These are phyloP conservation scores for Ichthyophonus hoferi DNA, from an alignment of 208 protist genomes.

Conservation along the genomic window DNA sequence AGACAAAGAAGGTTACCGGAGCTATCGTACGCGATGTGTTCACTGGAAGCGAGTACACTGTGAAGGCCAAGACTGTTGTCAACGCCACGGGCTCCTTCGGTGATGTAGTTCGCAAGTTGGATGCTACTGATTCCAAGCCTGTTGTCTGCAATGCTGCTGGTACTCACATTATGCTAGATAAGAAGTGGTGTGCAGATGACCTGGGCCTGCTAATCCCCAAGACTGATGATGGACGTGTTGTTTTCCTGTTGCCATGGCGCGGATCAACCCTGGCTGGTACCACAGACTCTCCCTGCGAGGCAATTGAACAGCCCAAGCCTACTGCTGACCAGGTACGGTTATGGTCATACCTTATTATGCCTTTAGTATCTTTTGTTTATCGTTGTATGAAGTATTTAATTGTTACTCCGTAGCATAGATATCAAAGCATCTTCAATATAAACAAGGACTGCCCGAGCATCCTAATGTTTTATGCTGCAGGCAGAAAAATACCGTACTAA, in stretches of 20 bases:
- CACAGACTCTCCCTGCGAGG: slow-evolving; percentile 6
- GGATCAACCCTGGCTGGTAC: slow-evolving; percentile 37
- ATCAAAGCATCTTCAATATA: too few relatives aligned
- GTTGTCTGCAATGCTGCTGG: background rate
- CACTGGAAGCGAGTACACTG: slow-evolving; percentile 10
- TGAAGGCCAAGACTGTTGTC: slow-evolving; percentile 40
- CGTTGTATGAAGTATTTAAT: too few relatives aligned
- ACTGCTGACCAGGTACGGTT: background rate
- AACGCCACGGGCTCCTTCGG: slow-evolving; percentile 43
- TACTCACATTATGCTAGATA: background rate
- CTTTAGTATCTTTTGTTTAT: too few relatives aligned
- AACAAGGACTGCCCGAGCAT: too few relatives aligned
- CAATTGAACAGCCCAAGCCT: background rate
- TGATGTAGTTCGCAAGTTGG: slow-evolving; percentile 26
- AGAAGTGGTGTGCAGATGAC: background rate
- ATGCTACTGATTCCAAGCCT: background rate
- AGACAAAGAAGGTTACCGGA: background rate
- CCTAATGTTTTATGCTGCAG: too few relatives aligned
- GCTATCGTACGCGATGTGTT: slow-evolving; percentile 23
- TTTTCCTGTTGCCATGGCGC: slow-evolving; percentile 52
- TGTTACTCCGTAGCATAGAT: too few relatives aligned
- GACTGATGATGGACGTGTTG: slow-evolving; percentile 44
- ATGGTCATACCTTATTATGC: too few relatives aligned
- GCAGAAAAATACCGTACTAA: too few relatives aligned
- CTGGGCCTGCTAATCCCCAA: slow-evolving; percentile 43